Percentiles rank a stretch among this genome's conserved stretches.
phyloP scores from a whole-genome alignment of 2,329 filamentous ascomycete genomes.

The Beauveria medogensis region DNA sequence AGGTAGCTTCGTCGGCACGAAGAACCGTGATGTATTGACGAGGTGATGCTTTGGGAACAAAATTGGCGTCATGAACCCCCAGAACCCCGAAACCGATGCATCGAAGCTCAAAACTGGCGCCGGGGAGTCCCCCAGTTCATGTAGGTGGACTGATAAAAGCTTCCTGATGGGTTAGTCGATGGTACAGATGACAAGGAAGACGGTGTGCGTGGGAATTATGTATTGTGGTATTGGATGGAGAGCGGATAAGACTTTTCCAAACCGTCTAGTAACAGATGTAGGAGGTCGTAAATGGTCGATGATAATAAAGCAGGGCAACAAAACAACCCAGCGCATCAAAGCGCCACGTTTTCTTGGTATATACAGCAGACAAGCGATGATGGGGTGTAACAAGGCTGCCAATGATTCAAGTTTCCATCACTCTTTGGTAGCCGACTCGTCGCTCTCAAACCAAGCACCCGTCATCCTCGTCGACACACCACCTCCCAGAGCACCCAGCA shows the following conservation, averaged over 20 bases:
- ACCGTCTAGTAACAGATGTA: too few species aligned
- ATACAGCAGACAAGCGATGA: not conserved
- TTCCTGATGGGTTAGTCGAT: too few species aligned
- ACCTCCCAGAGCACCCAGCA: constrained; percentile 23
- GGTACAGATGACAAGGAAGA: too few species aligned
- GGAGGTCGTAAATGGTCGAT: not conserved
- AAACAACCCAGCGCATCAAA: not conserved
- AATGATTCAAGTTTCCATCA: not conserved
- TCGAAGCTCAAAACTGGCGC: too few species aligned
- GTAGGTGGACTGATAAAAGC: too few species aligned
- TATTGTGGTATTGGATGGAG: too few species aligned
- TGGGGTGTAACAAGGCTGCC: not conserved
- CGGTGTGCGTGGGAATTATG: too few species aligned
- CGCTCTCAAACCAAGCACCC: not conserved
- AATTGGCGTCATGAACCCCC: too few species aligned
- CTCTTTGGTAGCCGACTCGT: not conserved
- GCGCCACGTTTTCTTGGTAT: not conserved
- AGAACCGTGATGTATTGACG: not conserved
- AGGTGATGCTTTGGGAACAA: not conserved
- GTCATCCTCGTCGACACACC: constrained; percentile 16
- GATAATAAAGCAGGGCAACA: not conserved
- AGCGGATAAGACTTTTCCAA: too few species aligned
- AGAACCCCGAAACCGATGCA: too few species aligned
- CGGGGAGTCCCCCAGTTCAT: too few species aligned
- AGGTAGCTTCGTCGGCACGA: not conserved